phyloP scores from a whole-genome alignment of 2,329 filamentous ascomycete genomes.

The Penicillium thymicola region DNA sequence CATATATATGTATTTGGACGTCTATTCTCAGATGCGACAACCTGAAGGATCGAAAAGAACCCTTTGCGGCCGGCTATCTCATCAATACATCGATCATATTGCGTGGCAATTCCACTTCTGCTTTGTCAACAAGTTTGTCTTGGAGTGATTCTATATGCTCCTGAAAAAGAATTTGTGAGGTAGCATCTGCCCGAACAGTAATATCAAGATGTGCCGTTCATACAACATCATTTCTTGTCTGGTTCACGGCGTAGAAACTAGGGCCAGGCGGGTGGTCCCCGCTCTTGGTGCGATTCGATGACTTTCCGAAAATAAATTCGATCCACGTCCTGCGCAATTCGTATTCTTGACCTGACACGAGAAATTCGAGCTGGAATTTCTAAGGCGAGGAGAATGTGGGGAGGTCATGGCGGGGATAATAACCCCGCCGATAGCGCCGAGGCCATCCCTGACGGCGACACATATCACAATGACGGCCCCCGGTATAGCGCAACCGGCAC shows the following conservation, averaged over 20 bases:
- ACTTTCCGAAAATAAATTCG: background rate
- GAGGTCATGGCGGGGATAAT: background rate
- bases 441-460: too few relatives aligned
- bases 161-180: background rate
- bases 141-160: background rate
- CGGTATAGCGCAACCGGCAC: background rate
- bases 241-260: background rate
- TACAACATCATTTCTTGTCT: too few relatives aligned
- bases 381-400: too few relatives aligned
- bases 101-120: background rate
- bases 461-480: background rate
- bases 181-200: background rate
- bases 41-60: background rate
- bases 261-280: background rate
- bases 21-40: background rate
- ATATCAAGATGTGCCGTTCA: background rate
- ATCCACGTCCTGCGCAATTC: too few relatives aligned
- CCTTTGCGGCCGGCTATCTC: too few relatives aligned
- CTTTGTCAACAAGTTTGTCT: background rate
- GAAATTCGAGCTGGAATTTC: background rate
- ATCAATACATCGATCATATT: background rate
- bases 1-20: background rate
- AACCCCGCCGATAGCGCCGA: background rate
- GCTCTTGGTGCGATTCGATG: background rate
- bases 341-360: too few relatives aligned